These are phyloP conservation scores for Meripilus lineatus DNA, from an alignment of 1,284 basidiomycete species.

Conservation along the genomic window DNA sequence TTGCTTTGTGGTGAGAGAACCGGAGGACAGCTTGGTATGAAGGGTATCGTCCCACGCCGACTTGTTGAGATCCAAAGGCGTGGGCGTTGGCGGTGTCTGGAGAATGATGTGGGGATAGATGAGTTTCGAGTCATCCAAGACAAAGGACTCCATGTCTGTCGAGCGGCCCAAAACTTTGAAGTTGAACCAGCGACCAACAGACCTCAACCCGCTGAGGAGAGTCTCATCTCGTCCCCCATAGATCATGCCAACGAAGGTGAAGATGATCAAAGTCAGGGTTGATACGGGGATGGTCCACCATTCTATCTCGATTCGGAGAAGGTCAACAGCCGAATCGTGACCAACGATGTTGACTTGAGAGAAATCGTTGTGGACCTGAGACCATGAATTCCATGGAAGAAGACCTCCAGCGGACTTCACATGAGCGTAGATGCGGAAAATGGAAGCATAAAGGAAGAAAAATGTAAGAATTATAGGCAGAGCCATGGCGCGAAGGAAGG, in stretches of 20 bases:
- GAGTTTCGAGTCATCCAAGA: conserved; percentile 14
- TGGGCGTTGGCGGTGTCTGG: conserved; percentile 17
- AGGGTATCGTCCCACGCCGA: conserved; percentile 53
- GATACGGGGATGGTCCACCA: conserved; percentile 40
- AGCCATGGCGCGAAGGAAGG: conserved; percentile 37
- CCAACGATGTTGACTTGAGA: conserved; percentile 23
- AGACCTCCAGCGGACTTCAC: conserved; percentile 35
- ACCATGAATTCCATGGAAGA: conserved; percentile 23
- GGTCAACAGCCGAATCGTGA: conserved; percentile 7
- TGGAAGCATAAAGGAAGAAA: conserved; percentile 30
- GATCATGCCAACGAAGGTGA: conserved; percentile 17
- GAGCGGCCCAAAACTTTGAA: conserved; percentile 13
- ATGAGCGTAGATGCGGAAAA: conserved; percentile 31
- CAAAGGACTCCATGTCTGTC: conserved; percentile 22
- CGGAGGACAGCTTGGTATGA: conserved; percentile 24
- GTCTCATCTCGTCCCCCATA: conserved; percentile 22
- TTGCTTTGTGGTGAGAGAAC: conserved; percentile 16
- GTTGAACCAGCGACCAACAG: conserved; percentile 19
- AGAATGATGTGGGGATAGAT: conserved; percentile 11
- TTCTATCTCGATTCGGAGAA: conserved; percentile 21
- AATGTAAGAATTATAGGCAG: conserved; percentile 30
- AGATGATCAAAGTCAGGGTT: conserved; percentile 33
- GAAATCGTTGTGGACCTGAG: conserved; percentile 33
- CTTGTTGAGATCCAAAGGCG: conserved; percentile 30
- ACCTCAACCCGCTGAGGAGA: conserved; percentile 20